Conservation (phyloP, 441 rosid genomes). For the California macrophylla region DNA sequence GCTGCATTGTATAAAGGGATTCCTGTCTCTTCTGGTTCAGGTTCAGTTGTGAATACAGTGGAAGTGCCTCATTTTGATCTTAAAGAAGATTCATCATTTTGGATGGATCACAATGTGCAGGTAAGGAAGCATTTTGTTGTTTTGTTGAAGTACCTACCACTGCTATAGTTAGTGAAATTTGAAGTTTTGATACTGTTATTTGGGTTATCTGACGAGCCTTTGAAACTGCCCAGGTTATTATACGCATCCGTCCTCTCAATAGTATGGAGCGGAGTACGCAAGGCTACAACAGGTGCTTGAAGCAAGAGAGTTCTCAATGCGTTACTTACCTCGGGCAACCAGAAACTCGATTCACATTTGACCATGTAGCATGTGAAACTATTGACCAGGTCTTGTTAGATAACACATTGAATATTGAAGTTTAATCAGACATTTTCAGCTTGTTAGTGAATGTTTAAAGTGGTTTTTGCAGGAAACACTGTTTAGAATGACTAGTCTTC, state of each 20-base stretch:
- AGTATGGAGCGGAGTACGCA: conserved; percentile 59
- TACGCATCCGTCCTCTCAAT: conserved; percentile 89
- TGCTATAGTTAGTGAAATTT: neutral
- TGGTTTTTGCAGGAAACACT: conserved; percentile 61
- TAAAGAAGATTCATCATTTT: conserved; percentile 87
- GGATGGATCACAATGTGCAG: conserved; percentile 99
- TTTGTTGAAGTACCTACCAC: neutral
- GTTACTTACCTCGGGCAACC: conserved; percentile 85
- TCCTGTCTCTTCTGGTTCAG: conserved; percentile 43
- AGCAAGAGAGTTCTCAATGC: conserved; percentile 79
- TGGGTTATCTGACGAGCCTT: conserved; percentile 12
- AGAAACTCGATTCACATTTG: conserved; percentile 78
- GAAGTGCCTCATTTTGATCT: conserved; percentile 96
- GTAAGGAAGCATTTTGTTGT: conserved; percentile 25
- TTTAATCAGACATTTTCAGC: neutral
- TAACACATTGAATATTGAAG: neutral
- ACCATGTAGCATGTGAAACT: conserved; percentile 93
- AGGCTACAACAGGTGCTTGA: conserved; percentile 81
- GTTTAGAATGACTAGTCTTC: conserved; percentile 79
- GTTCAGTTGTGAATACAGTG: conserved; percentile 50
- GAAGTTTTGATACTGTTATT: neutral
- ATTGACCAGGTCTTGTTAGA: conserved; percentile 67
- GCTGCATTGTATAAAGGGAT: conserved; percentile 69
- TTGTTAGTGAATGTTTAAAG: conserved; percentile 8
- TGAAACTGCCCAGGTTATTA: conserved; percentile 49